phyloP scores from a whole-genome alignment of 257 asterid species.

The Solanum stenotomum region DNA sequence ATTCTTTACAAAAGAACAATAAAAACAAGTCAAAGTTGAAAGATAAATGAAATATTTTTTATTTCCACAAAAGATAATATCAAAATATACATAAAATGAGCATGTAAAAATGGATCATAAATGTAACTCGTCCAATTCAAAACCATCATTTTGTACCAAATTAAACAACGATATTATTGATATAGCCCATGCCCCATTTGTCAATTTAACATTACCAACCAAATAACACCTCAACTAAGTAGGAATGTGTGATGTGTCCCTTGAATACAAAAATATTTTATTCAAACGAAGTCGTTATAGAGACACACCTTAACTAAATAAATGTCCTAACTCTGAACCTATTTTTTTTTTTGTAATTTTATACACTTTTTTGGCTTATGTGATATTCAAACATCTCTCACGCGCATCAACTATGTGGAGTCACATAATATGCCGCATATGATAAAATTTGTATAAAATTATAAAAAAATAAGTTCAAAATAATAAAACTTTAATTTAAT shows the following conservation, averaged over 20 bases:
- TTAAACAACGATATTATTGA: too few relatives aligned
- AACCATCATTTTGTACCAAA: background rate
- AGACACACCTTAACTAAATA: background rate
- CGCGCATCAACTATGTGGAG: fast-evolving
- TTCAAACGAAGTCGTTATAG: background rate
- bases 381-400: too few relatives aligned
- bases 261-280: background rate
- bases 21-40: background rate
- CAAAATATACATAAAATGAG: background rate
- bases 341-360: too few relatives aligned
- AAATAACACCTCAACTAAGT: background rate
- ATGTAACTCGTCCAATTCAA: background rate
- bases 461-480: fast-evolving
- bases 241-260: background rate
- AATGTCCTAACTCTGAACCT: too few relatives aligned
- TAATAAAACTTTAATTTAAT: too few relatives aligned
- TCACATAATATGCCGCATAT: too few relatives aligned
- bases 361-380: too few relatives aligned
- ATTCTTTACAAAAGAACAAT: background rate
- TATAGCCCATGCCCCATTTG: background rate
- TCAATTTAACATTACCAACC: background rate
- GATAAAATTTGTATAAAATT: too few relatives aligned
- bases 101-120: background rate
- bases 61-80: background rate
- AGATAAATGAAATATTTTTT: background rate